Evolutionary conservation across 768 basidiomycete species (phyloP), one percentile per base, ranked within the genome.

Genomic region (Lentinula detonsa): DNA sequence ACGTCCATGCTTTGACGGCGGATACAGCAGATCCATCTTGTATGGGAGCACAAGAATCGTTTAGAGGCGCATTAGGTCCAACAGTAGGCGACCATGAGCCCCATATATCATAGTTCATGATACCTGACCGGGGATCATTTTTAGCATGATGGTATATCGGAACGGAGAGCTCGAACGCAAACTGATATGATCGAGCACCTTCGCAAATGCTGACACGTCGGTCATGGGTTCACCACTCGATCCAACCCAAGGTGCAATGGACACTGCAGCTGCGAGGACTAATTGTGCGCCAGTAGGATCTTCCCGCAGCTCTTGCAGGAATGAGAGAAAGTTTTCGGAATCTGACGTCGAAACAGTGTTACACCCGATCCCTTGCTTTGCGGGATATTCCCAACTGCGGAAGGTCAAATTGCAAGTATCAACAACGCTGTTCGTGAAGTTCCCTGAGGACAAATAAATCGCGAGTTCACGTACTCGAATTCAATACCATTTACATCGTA

Each of bases 41-140:
- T 0, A 80, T 69, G 40, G 84, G 65, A 0, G 84, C 82, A 68
- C 94, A 95, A 0, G 81, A 74, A 72, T 93, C 86, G 37, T 81
- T 73, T 18, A 96, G 81, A 4, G 95, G 94, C 0, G 94, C 86
- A 70, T 97, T 95, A 4, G 95, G 87, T 3, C 93, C 94, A 54
- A 85, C 76, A 62, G 80, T 66, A 65, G 73, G 69, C 66, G 78
- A 79, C 78, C 82, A 88, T 4, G 73, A 64, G 2, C 78, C 79
- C 68, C 69, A 72, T 33, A 55, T 67, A 64, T 87, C 86, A 66
- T 87, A 88, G 65, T 79, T 80, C 86, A 87, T 88, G 61, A 87
- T 74, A 59, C 73, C 82, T 85, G 49, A 57, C 34, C 3, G 11
- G 45, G 5, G 33, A 33, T 23, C 18, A 23, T 48, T 21, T 11